A percentile compares a stretch with the other conserved stretches of the same genome.
Evolutionary conservation across 345 rosid species (phyloP).

Genomic region (Tarenaya hassleriana): DNA sequence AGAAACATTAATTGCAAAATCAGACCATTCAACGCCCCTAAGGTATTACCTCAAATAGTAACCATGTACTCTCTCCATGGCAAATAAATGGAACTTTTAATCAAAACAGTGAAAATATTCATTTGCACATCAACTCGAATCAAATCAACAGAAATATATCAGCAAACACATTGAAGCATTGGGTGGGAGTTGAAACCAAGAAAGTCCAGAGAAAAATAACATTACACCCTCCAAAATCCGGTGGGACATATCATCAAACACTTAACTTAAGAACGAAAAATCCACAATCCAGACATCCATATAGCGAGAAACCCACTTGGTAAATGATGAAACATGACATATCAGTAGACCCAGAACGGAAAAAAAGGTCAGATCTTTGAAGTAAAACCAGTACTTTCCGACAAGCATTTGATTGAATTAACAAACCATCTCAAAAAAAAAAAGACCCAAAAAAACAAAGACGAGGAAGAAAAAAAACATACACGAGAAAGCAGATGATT

Average conservation of each 20-base stretch:
- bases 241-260: too few relatives aligned
- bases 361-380: constrained; percentile 24
- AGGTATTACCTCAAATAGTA: too few relatives aligned
- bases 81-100: not conserved
- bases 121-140: too few relatives aligned
- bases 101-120: not conserved
- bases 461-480: constrained; percentile 18
- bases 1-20: too few relatives aligned
- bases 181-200: too few relatives aligned
- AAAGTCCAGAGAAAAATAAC: too few relatives aligned
- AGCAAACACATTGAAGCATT: too few relatives aligned
- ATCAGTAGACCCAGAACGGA: constrained; percentile 17
- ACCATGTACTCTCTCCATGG: not conserved
- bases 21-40: too few relatives aligned
- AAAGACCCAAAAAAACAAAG: too few relatives aligned
- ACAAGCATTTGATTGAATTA: not conserved
- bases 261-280: not conserved
- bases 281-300: not conserved
- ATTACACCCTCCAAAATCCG: too few relatives aligned
- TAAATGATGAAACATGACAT: constrained; percentile 20
- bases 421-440: constrained; percentile 10
- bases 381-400: not conserved
- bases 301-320: not conserved
- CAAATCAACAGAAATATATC: too few relatives aligned
- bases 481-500: constrained; percentile 51